Base-by-base conservation (phyloP, 169 alveolate species). In the Cryptosporidium bovis region DNA sequence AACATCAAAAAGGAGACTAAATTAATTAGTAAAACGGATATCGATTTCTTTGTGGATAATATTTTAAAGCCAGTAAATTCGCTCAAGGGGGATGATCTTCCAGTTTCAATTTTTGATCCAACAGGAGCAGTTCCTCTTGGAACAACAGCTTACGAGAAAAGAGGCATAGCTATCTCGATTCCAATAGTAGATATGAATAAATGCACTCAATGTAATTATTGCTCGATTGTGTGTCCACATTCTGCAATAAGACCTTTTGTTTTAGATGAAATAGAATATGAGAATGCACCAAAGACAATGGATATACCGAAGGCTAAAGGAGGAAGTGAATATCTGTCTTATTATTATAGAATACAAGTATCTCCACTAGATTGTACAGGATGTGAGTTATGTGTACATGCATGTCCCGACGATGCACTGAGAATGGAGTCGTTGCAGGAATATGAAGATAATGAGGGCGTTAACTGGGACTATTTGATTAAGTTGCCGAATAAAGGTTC, bases 181-280 rank as follows among this genome's bases (percentile, higher is more conserved):
- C 93, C 93, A 1, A 84, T 84, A n/a, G 93, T 91, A 58, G 93
- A 91, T 85, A 85, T 91, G 92, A 91, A 91, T 83, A 91, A 91
- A 69, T 91, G 93, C 62, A 91, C 91, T 62, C 93, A 91, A 62
- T 91, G 93, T 83, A 91, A 91, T 83, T 82, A 85, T 16, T 91
- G 93, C 83, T 82, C 92, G 20, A 87, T 89, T 50, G 90, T 91
- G 4, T 91, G 93, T 85, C 93, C 93, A 0, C 93, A 91, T 46
- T 92, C 93, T 7, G 93, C 91, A 40, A 84, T 91, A 53, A 82
- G 93, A 2, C 93, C 93, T 34, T 91, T 91, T 87, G 68, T 91
- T 36, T 65, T 87, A 55, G 85, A 90, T 46, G 83, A 91, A 33
- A 55, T 64, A 1, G 93, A 91, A 65, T 64, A 67, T 64, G 69